Evolutionary conservation across 164 flowering plant species (phyloP), one percentile per base, ranked within the genome.

Genomic region (Umbellularia californica): DNA sequence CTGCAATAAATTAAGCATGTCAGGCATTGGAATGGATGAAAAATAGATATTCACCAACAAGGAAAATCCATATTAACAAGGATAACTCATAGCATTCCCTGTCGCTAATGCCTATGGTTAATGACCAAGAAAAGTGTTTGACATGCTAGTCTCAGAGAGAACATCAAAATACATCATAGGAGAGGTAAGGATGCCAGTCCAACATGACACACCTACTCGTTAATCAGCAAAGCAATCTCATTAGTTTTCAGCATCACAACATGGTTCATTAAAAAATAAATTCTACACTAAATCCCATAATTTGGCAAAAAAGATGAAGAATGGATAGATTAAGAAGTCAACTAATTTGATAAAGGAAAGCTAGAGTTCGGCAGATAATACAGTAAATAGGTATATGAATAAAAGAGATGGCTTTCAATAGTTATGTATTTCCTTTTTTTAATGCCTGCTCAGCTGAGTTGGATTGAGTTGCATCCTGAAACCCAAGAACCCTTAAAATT

Each of bases 1-100:
- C 99, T 95, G 90, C 85, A 81, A 70, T 55, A 78, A 23, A 83
- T 35, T 35, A 81, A 30, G 55, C 35, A 52, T 28, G 64, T 70
- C 24, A 75, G 71, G 47, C 60, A 25, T 14, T 64, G 13, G 1
- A 55, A 17, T 55, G 60, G 20, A 55, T 14, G 60, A 55, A 55
- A 55, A 55, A 55, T 20, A 15, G 4, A 55, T 15, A 55, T 55
- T 55, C 60, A 55, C 60, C 19, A 30, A 5, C 35, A 55, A 17
- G 17, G 60, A 15, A 55, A 55, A 20, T 20, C 60, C 3, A 55
- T 55, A 55, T 17, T 55, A 55, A 55, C 60, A 55, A 55, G 60
- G n/a, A 20, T 15, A 15, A 55, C n/a, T 3, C n/a, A 3, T 14
- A 20, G 60, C 20, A 55, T 55, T 55, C n/a, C 60, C 60, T 14